Conservation (phyloP, 306 rosid genomes). For the Pachyrhizus erosus region DNA sequence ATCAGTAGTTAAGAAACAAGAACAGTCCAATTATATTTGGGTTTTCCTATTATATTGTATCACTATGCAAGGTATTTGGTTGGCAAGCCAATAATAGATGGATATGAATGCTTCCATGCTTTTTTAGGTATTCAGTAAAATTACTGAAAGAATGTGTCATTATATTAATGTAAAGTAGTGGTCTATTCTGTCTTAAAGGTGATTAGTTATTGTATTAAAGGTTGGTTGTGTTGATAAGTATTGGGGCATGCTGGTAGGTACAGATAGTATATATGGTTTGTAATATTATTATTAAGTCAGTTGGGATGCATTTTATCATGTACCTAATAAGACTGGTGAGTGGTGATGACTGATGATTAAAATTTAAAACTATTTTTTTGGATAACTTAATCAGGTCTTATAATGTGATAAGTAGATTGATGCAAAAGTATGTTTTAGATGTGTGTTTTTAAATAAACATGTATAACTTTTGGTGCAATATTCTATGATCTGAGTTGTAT, state of each 20-base stretch:
- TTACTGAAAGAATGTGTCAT: slow-evolving; percentile 14
- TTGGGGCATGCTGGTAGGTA: slow-evolving; percentile 2
- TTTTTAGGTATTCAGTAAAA: slow-evolving; percentile 13
- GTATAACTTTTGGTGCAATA: not conserved
- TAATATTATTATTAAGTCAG: not conserved
- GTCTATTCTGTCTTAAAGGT: not conserved
- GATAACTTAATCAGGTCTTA: not conserved
- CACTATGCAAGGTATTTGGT: not conserved
- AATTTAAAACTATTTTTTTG: not conserved
- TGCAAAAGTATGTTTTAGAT: not conserved
- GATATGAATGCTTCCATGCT: slow-evolving; percentile 18
- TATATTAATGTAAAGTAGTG: not conserved
- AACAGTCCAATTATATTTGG: not conserved
- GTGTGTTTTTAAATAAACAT: not conserved
- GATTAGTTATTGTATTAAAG: not conserved
- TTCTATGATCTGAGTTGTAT: not conserved
- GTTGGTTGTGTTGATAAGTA: not conserved
- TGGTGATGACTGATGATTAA: not conserved
- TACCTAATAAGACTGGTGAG: not conserved
- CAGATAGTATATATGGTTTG: not conserved
- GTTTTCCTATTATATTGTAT: not conserved
- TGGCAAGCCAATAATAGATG: slow-evolving; percentile 14
- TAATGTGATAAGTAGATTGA: not conserved
- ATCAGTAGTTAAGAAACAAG: not conserved
- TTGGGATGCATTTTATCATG: not conserved